Evolutionary conservation across 768 basidiomycete genomes (phyloP).

Genomic region (Leccinellum rugosiceps): DNA sequence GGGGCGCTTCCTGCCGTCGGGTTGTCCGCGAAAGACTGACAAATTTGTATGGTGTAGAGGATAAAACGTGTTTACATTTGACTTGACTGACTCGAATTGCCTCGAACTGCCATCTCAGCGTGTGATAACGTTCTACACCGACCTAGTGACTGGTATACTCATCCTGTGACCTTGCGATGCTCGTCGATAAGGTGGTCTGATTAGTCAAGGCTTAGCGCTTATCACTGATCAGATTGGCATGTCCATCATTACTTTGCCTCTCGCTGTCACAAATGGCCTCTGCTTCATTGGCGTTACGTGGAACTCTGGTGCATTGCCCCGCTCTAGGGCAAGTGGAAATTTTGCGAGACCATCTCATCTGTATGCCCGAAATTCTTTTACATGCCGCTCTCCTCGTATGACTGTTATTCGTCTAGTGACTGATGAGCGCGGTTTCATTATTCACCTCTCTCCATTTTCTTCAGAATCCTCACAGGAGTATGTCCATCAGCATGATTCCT

Average conservation of each 20-base stretch:
- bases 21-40: background rate
- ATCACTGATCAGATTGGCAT: background rate
- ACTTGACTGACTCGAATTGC: background rate
- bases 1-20: slow-evolving; percentile 12
- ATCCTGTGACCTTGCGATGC: background rate
- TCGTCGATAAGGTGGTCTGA: background rate
- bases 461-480: slow-evolving; percentile 35
- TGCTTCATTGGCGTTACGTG: slow-evolving; percentile 33
- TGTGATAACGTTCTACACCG: background rate
- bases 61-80: background rate
- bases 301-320: slow-evolving; percentile 59
- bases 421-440: slow-evolving; percentile 46
- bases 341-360: slow-evolving; percentile 52
- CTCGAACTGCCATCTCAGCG: background rate
- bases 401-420: slow-evolving; percentile 26
- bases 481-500: slow-evolving; percentile 19
- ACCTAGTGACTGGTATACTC: too few species aligned
- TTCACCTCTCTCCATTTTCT: slow-evolving; percentile 41
- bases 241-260: background rate
- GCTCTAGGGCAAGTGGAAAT: slow-evolving; percentile 52
- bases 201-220: background rate
- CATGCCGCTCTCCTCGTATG: background rate
- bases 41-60: background rate
- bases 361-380: slow-evolving; percentile 25
- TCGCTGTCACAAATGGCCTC: slow-evolving; percentile 9